Conservation (phyloP, 352 stramenopile genomes). For the Globisporangium spiculum region DNA sequence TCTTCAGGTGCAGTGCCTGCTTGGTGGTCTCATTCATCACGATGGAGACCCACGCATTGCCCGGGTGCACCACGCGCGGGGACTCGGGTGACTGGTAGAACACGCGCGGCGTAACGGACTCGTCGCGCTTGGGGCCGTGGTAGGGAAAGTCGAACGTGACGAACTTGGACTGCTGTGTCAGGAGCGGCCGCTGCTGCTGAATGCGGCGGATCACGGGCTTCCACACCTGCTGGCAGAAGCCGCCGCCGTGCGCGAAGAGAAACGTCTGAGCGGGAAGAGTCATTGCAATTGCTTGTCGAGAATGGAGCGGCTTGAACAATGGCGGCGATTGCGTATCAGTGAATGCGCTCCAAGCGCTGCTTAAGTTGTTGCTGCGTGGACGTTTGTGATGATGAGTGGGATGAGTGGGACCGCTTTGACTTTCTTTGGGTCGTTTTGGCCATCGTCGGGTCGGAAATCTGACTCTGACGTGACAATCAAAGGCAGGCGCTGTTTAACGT, state of each 20-base stretch:
- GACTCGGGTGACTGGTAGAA: slow-evolving; percentile 10
- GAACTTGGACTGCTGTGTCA: slow-evolving; percentile 15
- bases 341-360: neutral
- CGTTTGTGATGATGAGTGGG: neutral
- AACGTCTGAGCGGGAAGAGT: slow-evolving; percentile 20
- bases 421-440: too few relatives aligned
- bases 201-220: slow-evolving; percentile 39
- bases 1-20: slow-evolving; percentile 7
- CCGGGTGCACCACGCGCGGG: slow-evolving; percentile 39
- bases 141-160: slow-evolving; percentile 36
- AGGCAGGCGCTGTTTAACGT: neutral
- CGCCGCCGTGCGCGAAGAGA: slow-evolving; percentile 43
- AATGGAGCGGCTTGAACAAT: neutral
- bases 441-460: neutral
- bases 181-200: slow-evolving; percentile 22
- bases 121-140: slow-evolving; percentile 26
- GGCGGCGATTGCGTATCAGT: too few relatives aligned
- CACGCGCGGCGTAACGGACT: slow-evolving; percentile 21
- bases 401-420: neutral
- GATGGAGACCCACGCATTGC: slow-evolving; percentile 25
- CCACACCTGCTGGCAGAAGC: slow-evolving; percentile 53
- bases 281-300: neutral
- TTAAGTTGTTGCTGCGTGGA: neutral
- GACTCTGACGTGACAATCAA: slow-evolving; percentile 3
- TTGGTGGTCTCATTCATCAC: slow-evolving; percentile 14